Base-by-base conservation (phyloP, 441 rosid genomes). In the Breynia disticha region DNA sequence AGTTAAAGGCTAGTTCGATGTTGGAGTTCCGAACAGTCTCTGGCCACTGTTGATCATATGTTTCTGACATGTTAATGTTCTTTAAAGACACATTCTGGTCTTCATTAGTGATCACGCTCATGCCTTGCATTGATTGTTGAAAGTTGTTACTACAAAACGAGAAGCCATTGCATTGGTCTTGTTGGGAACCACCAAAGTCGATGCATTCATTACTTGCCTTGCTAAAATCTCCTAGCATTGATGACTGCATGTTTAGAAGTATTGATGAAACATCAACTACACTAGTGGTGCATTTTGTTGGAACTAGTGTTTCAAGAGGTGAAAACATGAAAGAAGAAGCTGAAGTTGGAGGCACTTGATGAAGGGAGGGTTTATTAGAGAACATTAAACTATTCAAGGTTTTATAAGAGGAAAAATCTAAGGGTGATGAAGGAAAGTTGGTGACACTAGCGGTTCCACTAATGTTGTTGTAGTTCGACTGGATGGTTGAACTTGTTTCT, bases 191-290 rank as follows among this genome's bases (percentile, higher is more conserved):
- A 0, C 54, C 61, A 17, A 59, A 58, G 16, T 61, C 64, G 22
- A 59, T 15, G 52, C 76, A 59, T 49, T 66, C 69, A 0, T 60
- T 41, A 19, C 44, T 41, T 41, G 44, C 35, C 35, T 52, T 56
- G 4, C 65, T 14, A 14, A 60, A 45, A 44, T 68, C 73, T 57
- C 76, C 79, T 6, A 72, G 66, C 55, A 70, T 48, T 6, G 82
- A 72, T n/a, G 80, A 71, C 4, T 83, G 52, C 79, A 72, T 73
- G 76, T 68, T 74, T 37, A 68, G 66, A 49, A 76, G 54, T 63
- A 72, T 16, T 15, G 83, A 70, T 48, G 80, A 69, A 47, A 63
- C 61, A 61, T 78, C 80, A 18, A 60, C 54, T 41, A 41, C 44
- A 41, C 15, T 41, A 41, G 7, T 41, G 0, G 68, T 45, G 37